Evolutionary conservation across 78 protist genomes (phyloP).

Genomic region (Speleostelium caveatum): DNA sequence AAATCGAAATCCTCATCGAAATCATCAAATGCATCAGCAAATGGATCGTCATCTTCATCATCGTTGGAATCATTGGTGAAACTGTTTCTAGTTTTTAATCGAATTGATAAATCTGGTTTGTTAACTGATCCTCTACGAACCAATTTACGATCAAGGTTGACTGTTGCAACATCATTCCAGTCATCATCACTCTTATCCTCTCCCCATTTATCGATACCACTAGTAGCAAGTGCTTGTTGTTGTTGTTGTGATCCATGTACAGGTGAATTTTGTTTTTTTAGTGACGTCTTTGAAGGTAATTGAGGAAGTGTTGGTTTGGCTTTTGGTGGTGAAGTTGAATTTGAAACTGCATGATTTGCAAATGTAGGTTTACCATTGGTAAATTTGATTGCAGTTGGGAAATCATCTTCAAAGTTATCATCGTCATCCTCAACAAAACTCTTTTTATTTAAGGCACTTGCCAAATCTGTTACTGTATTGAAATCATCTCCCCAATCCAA

Average conservation of each 20-base stretch:
- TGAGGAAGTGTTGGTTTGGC: too few species aligned
- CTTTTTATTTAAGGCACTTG: conserved; percentile 31
- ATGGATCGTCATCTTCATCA: conserved; percentile 85
- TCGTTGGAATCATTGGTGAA: background rate
- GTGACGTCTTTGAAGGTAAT: too few species aligned
- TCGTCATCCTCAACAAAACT: conserved; percentile 29
- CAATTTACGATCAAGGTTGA: conserved; percentile 22
- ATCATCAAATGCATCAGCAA: conserved; percentile 64
- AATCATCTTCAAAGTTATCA: conserved; percentile 35
- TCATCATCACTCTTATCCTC: conserved; percentile 74
- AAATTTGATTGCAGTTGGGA: conserved; percentile 64
- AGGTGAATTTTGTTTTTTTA: background rate
- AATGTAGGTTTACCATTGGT: background rate
- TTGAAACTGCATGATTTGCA: too few species aligned
- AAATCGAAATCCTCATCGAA: conserved; percentile 57
- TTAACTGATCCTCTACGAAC: conserved; percentile 63
- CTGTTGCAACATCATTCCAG: conserved; percentile 75
- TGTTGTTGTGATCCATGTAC: background rate
- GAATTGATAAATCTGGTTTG: conserved; percentile 56
- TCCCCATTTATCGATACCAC: conserved; percentile 66
- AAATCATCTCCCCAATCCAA: conserved; percentile 83
- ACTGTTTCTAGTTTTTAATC: conserved; percentile 44
- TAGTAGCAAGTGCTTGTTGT: background rate
- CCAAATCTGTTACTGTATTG: conserved; percentile 66
- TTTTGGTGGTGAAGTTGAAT: too few species aligned